Evolutionary conservation across 164 flowering plant species (phyloP).

Genomic region (Nymphaea thermarum): DNA sequence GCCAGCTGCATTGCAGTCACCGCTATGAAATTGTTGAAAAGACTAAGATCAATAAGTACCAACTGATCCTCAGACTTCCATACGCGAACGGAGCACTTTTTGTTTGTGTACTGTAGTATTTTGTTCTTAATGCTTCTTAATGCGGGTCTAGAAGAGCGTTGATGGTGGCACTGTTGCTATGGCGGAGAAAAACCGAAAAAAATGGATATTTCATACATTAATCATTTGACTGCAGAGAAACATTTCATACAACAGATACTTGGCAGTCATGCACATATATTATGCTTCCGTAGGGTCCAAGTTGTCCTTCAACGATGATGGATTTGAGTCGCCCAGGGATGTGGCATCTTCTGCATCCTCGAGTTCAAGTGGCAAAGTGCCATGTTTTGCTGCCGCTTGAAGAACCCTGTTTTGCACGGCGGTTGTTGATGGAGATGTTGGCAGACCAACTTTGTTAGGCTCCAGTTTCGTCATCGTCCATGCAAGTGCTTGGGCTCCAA

Average conservation of each 20-base stretch:
- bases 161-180: too few species aligned
- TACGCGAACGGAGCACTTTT: too few species aligned
- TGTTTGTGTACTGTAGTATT: too few species aligned
- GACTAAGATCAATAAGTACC: too few species aligned
- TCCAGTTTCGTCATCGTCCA: conserved; percentile 75
- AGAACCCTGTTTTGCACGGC: conserved; percentile 76
- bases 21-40: too few species aligned
- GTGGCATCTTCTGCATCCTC: conserved; percentile 34
- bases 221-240: too few species aligned
- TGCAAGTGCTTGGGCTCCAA: conserved; percentile 72
- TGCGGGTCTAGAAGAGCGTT: too few species aligned
- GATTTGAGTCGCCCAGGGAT: conserved; percentile 17
- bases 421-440: conserved; percentile 72
- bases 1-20: too few species aligned
- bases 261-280: background rate
- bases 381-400: conserved; percentile 94
- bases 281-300: conserved; percentile 55
- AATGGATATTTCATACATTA: too few species aligned
- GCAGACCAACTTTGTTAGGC: conserved; percentile 50
- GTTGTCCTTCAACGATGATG: conserved; percentile 23
- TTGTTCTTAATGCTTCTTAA: too few species aligned
- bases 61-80: too few species aligned
- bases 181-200: too few species aligned
- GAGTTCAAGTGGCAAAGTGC: conserved; percentile 66
- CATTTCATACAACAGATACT: background rate